Percentiles rank a stretch among this genome's conserved stretches.
These are phyloP conservation scores for Chalciporus chontae DNA, from an alignment of 768 basidiomycete genomes.

Conservation along the genomic window DNA sequence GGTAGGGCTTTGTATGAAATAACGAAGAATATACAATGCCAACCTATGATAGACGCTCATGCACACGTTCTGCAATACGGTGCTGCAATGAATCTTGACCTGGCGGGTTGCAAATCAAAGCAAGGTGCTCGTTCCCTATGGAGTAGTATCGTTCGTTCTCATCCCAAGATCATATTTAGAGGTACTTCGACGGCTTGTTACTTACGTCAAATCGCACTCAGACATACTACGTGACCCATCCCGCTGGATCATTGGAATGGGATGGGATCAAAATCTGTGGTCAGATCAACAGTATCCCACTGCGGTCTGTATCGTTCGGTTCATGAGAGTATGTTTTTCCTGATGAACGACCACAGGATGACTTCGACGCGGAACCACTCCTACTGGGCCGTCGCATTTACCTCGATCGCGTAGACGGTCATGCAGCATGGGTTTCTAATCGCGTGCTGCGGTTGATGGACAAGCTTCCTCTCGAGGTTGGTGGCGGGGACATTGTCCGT, in stretches of 20 bases:
- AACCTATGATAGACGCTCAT: slow-evolving; percentile 58
- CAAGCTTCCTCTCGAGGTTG: slow-evolving; percentile 55
- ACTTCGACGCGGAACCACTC: slow-evolving; percentile 66
- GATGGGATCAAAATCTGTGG: slow-evolving; percentile 94
- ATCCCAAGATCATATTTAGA: slow-evolving; percentile 38
- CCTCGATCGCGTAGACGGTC: slow-evolving; percentile 74
- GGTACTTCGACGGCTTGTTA: slow-evolving; percentile 55
- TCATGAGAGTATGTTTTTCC: slow-evolving; percentile 9
- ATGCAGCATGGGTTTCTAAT: slow-evolving; percentile 84
- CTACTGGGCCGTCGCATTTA: slow-evolving; percentile 70
- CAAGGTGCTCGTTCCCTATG: slow-evolving; percentile 39
- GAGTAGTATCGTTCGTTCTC: neutral
- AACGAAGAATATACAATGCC: neutral
- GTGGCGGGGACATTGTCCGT: slow-evolving; percentile 74
- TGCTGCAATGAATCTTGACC: slow-evolving; percentile 56
- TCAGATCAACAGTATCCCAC: slow-evolving; percentile 59
- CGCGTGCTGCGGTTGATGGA: slow-evolving; percentile 64
- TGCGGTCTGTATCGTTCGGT: slow-evolving; percentile 45
- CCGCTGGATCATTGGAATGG: slow-evolving; percentile 80
- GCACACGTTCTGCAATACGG: slow-evolving; percentile 78
- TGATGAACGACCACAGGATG: slow-evolving; percentile 43
- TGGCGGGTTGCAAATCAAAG: slow-evolving; percentile 56
- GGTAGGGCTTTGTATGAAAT: slow-evolving; percentile 38
- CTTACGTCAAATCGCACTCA: slow-evolving; percentile 55
- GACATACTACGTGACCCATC: slow-evolving; percentile 49